Conservation (phyloP, 352 stramenopile genomes). For the Thraustotheca clavata region DNA sequence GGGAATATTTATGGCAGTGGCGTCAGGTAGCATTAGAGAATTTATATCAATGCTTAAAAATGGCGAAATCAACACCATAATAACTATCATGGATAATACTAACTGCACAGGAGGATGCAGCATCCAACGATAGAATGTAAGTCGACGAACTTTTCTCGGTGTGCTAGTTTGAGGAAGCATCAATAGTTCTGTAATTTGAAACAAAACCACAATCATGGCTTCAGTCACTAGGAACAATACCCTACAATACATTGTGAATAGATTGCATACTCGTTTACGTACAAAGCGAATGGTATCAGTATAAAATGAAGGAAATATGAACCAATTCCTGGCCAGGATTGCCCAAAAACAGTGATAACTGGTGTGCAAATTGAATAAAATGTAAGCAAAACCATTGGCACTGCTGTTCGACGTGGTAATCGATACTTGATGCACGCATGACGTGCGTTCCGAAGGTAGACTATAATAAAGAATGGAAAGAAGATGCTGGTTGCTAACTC, state of each 20-base stretch:
- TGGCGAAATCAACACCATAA: neutral
- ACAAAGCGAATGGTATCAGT: neutral
- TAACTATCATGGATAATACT: neutral
- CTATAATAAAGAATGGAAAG: no score
- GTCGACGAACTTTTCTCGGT: neutral
- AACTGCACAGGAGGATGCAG: neutral
- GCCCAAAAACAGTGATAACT: neutral
- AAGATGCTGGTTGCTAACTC: no score
- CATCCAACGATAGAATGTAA: neutral
- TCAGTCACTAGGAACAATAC: slow-evolving; percentile 3
- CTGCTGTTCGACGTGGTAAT: neutral
- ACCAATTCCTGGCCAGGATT: neutral
- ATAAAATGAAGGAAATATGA: neutral
- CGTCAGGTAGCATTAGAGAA: neutral
- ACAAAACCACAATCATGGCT: slow-evolving; percentile 2
- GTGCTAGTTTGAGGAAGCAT: slow-evolving; percentile 1
- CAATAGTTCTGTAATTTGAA: neutral
- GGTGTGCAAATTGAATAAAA: neutral
- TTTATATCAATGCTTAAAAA: neutral
- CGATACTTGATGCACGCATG: slow-evolving; percentile 1
- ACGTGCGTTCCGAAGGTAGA: neutral
- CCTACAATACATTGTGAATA: neutral
- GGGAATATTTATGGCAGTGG: neutral
- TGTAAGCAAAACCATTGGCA: neutral
- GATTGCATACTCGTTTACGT: neutral